Conservation (phyloP, 148 eudicot genomes). For the Dianthus caryophyllus region DNA sequence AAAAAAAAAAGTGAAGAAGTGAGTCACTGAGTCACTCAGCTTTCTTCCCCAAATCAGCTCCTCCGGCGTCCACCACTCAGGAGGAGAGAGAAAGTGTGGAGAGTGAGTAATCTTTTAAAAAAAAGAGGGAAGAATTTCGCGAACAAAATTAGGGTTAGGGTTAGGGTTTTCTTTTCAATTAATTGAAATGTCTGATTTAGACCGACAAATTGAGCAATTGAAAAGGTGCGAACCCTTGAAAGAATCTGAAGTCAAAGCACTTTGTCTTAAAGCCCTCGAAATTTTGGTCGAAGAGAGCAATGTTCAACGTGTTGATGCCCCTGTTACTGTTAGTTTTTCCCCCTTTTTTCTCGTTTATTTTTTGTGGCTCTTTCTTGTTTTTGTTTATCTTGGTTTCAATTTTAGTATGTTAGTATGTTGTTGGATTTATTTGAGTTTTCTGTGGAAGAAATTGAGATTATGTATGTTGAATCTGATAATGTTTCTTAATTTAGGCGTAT, state of each 20-base stretch:
- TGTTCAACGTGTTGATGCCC: no score
- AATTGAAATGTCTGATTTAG: conserved; percentile 92
- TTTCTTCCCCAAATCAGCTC: conserved; percentile 9
- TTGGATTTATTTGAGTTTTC: neutral
- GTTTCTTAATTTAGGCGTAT: conserved; percentile 1
- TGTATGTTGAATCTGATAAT: conserved; percentile 1
- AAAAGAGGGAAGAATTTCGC: no score
- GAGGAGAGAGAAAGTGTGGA: conserved; percentile 1
- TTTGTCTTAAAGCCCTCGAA: no score
- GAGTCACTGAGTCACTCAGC: neutral
- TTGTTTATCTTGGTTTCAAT: no score
- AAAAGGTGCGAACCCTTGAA: no score
- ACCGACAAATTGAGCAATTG: conserved; percentile 84
- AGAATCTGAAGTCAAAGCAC: no score
- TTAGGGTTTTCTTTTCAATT: no score
- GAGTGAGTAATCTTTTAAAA: no score
- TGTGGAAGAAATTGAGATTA: neutral
- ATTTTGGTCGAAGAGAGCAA: no score
- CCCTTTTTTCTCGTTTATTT: no score
- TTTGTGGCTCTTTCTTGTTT: no score
- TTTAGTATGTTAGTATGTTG: conserved; percentile 20
- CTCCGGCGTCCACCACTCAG: neutral
- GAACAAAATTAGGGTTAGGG: neutral
- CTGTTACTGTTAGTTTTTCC: no score
- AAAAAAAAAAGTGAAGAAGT: neutral